Percentiles rank a stretch among this genome's conserved stretches.
phyloP scores from a whole-genome alignment of 2,329 filamentous ascomycete genomes.

The Lasiodiplodia citricola region DNA sequence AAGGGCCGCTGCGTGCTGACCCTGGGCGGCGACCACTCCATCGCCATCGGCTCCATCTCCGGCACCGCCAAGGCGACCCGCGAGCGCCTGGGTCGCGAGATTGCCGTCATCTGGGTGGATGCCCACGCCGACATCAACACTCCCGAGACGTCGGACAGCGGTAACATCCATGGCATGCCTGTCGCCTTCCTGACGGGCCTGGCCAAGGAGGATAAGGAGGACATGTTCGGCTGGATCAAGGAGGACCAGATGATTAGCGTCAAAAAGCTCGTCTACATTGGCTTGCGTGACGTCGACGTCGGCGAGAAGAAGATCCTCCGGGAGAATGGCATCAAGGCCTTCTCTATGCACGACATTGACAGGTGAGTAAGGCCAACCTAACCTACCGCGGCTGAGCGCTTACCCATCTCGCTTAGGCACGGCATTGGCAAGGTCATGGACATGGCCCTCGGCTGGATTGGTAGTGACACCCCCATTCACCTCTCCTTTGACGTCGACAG shows the following conservation, averaged over 20 bases:
- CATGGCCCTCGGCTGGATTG: conserved; percentile 97
- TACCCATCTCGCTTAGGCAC: conserved; percentile 59
- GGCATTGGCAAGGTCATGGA: conserved; percentile 96
- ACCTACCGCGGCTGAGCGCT: conserved; percentile 14
- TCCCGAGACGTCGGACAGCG: conserved; percentile 84
- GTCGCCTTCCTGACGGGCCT: conserved; percentile 89
- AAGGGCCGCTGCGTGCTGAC: conserved; percentile 88
- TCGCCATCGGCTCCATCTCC: conserved; percentile 91
- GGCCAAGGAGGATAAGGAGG: conserved; percentile 73
- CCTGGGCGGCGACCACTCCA: conserved; percentile 93
- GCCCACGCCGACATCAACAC: conserved; percentile 98
- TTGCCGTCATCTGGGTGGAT: conserved; percentile 98
- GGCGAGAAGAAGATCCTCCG: conserved; percentile 91
- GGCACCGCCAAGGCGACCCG: conserved; percentile 85
- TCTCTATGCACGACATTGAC: conserved; percentile 98
- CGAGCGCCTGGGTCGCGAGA: conserved; percentile 80
- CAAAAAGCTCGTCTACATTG: conserved; percentile 95
- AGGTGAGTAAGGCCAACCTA: conserved; percentile 59
- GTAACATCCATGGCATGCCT: conserved; percentile 98
- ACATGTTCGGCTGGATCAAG: conserved; percentile 89
- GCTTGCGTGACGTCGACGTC: conserved; percentile 88
- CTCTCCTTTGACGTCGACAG: conserved; percentile 97
- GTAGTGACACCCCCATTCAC: conserved; percentile 92
- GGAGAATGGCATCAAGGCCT: conserved; percentile 91
- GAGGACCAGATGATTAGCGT: conserved; percentile 72